Conservation (phyloP, 768 basidiomycete genomes). For the Panus rudis region DNA sequence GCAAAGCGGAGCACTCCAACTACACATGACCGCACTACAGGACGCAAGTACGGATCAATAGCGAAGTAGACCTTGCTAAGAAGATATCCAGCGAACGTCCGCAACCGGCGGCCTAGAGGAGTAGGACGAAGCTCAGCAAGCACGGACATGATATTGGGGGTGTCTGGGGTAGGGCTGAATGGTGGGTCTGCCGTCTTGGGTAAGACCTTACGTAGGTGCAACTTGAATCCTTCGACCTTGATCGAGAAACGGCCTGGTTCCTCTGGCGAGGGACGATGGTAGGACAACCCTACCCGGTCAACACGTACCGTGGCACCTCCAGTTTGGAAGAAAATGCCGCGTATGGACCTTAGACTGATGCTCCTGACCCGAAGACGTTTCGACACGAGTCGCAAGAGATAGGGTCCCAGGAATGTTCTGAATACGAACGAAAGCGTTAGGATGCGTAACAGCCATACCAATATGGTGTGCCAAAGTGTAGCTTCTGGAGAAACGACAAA, state of each 20-base stretch:
- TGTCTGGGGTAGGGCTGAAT: no score
- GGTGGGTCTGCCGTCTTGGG: no score
- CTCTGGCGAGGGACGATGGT: conserved; percentile 43
- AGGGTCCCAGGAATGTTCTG: conserved; percentile 62
- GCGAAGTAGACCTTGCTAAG: conserved; percentile 31
- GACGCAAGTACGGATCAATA: conserved; percentile 57
- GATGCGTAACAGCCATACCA: conserved; percentile 46
- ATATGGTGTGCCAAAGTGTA: conserved; percentile 29
- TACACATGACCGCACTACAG: conserved; percentile 48
- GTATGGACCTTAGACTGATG: conserved; percentile 70
- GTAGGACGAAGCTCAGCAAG: conserved; percentile 30
- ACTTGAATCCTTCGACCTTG: conserved; percentile 57
- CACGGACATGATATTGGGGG: conserved; percentile 19
- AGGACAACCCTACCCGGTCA: conserved; percentile 61
- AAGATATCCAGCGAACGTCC: conserved; percentile 20
- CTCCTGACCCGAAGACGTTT: conserved; percentile 58
- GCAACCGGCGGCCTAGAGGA: conserved; percentile 27
- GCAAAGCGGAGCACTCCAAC: conserved; percentile 48
- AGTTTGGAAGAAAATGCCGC: conserved; percentile 62
- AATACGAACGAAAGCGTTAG: conserved; percentile 50
- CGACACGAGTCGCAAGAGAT: conserved; percentile 53
- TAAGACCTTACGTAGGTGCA: conserved; percentile 9
- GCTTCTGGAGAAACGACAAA: conserved; percentile 13
- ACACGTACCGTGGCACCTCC: conserved; percentile 49
- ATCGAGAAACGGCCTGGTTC: conserved; percentile 53